These are phyloP conservation scores for Kernera saxatilis DNA, from an alignment of 345 rosid genomes.

Conservation along the genomic window DNA sequence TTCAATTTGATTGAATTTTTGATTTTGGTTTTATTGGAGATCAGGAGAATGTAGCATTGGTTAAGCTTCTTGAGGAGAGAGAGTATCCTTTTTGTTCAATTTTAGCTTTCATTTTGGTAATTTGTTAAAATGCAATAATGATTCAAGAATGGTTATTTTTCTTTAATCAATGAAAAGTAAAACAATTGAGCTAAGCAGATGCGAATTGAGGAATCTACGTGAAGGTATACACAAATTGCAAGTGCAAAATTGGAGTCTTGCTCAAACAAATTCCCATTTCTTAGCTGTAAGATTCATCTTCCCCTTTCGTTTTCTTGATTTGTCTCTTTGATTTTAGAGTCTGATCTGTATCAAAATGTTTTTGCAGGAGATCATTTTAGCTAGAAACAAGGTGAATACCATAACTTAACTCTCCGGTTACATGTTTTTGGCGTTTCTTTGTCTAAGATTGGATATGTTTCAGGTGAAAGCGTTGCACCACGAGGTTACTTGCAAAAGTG, in stretches of 20 bases:
- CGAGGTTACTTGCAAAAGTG: constrained; percentile 18
- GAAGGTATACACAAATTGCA: constrained; percentile 15
- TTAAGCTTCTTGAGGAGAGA: constrained; percentile 61
- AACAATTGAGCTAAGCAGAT: constrained; percentile 12
- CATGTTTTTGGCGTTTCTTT: neutral
- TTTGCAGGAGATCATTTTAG: constrained; percentile 21
- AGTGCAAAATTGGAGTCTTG: constrained; percentile 17
- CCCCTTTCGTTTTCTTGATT: neutral
- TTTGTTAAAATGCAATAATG: neutral
- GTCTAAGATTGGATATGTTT: neutral
- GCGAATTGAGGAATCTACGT: constrained; percentile 10
- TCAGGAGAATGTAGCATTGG: constrained; percentile 58
- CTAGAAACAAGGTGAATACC: constrained; percentile 27
- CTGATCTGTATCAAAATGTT: neutral
- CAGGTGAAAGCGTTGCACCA: constrained; percentile 24
- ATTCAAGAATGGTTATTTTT: neutral
- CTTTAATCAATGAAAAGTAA: constrained; percentile 13
- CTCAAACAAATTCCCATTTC: constrained; percentile 19
- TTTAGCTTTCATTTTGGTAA: neutral
- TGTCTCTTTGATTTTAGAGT: neutral
- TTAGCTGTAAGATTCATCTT: neutral
- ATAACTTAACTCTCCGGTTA: neutral
- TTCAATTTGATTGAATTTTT: neutral
- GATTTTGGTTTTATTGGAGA: neutral
- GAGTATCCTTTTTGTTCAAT: constrained; percentile 53